Conservation (phyloP, 257 asterid species). For the Buddleja alternifolia region DNA sequence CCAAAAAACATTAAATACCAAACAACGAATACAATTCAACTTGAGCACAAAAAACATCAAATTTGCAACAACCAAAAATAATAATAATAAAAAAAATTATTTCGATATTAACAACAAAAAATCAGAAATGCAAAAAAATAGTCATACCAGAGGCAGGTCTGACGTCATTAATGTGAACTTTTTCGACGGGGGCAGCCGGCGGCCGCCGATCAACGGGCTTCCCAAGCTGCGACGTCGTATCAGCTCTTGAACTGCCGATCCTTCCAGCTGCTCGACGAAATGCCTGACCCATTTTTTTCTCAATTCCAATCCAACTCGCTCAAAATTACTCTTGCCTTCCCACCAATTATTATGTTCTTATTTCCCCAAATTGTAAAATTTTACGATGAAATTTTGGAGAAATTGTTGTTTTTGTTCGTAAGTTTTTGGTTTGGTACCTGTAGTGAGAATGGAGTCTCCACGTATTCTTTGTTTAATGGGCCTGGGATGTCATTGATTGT, state of each 20-base stretch:
- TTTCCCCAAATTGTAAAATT: not conserved
- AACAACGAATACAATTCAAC: not conserved
- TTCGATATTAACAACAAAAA: not conserved
- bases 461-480: conserved; percentile 35
- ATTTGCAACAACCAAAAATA: not conserved
- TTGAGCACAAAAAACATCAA: not conserved
- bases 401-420: not conserved
- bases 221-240: conserved; percentile 53
- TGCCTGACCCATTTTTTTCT: conserved; percentile 83
- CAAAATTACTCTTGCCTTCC: not conserved
- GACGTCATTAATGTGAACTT: conserved; percentile 33
- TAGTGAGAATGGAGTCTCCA: conserved; percentile 39
- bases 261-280: conserved; percentile 96
- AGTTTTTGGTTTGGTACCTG: conserved; percentile 33
- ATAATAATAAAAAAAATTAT: too few species aligned
- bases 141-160: conserved; percentile 47
- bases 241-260: conserved; percentile 57
- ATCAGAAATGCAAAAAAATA: not conserved
- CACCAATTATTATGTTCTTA: conserved; percentile 23
- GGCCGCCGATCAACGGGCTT: conserved; percentile 50
- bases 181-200: conserved; percentile 39
- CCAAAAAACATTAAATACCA: not conserved
- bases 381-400: conserved; percentile 3
- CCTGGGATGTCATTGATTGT: not conserved
- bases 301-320: conserved; percentile 11